phyloP scores from a whole-genome alignment of 495 filamentous ascomycete genomes.

The Aspergillus egyptiacus region DNA sequence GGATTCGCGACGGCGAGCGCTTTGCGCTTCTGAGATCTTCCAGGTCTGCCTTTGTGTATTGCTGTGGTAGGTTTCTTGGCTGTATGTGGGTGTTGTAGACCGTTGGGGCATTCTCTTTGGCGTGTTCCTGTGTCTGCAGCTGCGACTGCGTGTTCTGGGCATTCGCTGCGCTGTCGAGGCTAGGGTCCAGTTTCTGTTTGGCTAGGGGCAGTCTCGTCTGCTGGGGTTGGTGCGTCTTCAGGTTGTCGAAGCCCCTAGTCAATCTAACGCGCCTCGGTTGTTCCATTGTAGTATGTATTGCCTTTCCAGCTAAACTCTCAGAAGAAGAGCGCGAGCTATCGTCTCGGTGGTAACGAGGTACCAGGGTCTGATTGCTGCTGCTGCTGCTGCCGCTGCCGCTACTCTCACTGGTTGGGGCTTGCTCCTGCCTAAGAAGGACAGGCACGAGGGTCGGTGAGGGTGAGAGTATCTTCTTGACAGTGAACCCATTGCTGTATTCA shows the following conservation, averaged over 20 bases:
- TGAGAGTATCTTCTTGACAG: background rate
- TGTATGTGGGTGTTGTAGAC: background rate
- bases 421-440: background rate
- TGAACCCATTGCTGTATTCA: background rate
- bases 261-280: conserved; percentile 4
- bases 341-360: background rate
- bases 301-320: background rate
- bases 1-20: background rate
- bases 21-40: background rate
- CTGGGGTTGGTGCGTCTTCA: background rate
- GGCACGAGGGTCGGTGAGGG: background rate
- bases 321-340: background rate
- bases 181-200: background rate
- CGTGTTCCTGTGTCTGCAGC: background rate
- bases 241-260: conserved; percentile 6
- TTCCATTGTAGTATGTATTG: background rate
- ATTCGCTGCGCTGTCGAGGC: background rate
- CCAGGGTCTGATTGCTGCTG: background rate
- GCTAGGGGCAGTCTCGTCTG: background rate
- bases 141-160: background rate
- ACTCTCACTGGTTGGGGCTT: background rate
- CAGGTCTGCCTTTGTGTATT: background rate
- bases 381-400: background rate
- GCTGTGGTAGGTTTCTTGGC: background rate
- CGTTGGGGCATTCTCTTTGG: background rate